Percentiles rank a stretch among this genome's conserved stretches.
Conservation (phyloP, 139 green algal species). For the Chlorella sp. region DNA sequence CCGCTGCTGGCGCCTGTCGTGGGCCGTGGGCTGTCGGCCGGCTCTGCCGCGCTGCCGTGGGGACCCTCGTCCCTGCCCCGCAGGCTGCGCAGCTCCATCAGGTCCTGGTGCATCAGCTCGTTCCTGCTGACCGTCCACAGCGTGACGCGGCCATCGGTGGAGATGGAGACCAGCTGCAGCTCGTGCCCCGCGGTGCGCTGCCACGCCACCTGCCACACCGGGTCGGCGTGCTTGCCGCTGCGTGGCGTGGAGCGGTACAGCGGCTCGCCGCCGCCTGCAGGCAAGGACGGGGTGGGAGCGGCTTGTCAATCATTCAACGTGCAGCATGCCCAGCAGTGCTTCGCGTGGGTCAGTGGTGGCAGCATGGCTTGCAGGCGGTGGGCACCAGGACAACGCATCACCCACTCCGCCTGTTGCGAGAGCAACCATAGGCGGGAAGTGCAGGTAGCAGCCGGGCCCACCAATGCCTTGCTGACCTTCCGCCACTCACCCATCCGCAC, state of each 20-base stretch:
- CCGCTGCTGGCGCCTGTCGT: not conserved
- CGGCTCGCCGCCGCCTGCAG: conserved; percentile 29
- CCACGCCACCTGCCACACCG: conserved; percentile 83
- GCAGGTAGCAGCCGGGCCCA: too few species aligned
- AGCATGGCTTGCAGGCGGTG: too few species aligned
- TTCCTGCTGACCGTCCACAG: conserved; percentile 88
- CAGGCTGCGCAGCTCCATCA: conserved; percentile 64
- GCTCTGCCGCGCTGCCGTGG: too few species aligned
- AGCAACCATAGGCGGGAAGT: too few species aligned
- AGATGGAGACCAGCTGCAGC: conserved; percentile 73
- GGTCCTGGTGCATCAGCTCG: conserved; percentile 73
- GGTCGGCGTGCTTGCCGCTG: conserved; percentile 86
- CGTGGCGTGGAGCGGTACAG: conserved; percentile 73
- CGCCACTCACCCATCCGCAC: conserved; percentile 12
- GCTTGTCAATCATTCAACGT: too few species aligned
- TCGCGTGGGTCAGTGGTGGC: too few species aligned
- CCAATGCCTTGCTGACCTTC: too few species aligned
- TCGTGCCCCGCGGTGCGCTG: conserved; percentile 63
- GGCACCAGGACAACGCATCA: too few species aligned
- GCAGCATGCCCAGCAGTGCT: too few species aligned
- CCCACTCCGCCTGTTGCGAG: too few species aligned
- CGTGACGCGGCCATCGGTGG: conserved; percentile 80
- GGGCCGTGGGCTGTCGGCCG: too few species aligned
- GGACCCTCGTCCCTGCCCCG: not conserved
- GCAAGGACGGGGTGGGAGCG: too few species aligned